A percentile compares a stretch with the other conserved stretches of the same genome.
phyloP scores from a whole-genome alignment of 1,284 basidiomycete genomes.

The Pulveroboletus sp. region DNA sequence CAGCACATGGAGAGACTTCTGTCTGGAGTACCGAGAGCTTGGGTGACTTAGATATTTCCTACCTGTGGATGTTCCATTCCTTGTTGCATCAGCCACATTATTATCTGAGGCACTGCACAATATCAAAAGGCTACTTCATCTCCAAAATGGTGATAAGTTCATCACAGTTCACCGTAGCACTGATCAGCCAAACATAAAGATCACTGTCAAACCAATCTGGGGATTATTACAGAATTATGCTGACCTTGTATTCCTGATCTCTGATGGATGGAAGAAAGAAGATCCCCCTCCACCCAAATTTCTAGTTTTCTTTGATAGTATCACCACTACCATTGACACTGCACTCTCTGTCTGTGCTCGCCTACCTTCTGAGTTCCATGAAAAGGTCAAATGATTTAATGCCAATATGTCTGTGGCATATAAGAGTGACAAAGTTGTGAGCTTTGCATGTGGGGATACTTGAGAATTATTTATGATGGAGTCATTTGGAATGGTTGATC shows the following conservation, averaged over 20 bases:
- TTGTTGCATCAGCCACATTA: constrained; percentile 3
- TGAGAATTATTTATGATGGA: no score
- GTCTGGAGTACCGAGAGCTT: constrained; percentile 11
- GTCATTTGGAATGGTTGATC: no score
- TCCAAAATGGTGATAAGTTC: background rate
- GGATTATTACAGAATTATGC: constrained; percentile 19
- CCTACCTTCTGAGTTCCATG: background rate
- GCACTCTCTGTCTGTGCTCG: background rate
- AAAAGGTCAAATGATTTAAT: no score
- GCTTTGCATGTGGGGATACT: no score
- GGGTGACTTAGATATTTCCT: background rate
- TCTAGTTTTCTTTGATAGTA: constrained; percentile 37
- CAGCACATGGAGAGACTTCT: constrained; percentile 9
- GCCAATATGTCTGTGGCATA: no score
- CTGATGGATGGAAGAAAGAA: constrained; percentile 6
- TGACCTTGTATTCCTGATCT: constrained; percentile 36
- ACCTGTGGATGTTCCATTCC: background rate
- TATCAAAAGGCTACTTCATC: background rate
- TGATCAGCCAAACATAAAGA: constrained; percentile 34
- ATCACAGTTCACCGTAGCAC: constrained; percentile 15
- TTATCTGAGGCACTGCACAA: background rate
- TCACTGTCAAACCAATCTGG: constrained; percentile 29
- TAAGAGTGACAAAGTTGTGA: no score
- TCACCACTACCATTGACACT: background rate
- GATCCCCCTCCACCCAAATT: constrained; percentile 26